Conservation (phyloP, 1,139 yeast species). For the Geotrichum citri-aurantii region DNA sequence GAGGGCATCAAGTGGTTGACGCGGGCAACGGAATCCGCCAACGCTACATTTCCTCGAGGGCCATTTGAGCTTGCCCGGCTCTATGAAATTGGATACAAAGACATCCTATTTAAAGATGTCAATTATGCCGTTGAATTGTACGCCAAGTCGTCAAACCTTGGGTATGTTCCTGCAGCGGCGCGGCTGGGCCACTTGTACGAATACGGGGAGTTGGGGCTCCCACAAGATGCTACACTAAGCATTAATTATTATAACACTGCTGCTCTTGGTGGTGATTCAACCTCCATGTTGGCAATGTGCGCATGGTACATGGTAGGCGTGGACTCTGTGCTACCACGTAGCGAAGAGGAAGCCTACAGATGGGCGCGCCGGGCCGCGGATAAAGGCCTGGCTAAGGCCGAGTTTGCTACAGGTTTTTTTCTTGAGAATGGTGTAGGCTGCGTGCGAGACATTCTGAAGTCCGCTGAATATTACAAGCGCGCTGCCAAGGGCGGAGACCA, state of each 20-base stretch:
- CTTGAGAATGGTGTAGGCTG: slow-evolving; percentile 88
- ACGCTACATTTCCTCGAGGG: slow-evolving; percentile 80
- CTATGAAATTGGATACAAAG: slow-evolving; percentile 77
- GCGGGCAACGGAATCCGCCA: slow-evolving; percentile 79
- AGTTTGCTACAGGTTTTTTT: slow-evolving; percentile 78
- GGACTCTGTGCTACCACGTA: slow-evolving; percentile 70
- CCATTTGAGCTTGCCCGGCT: slow-evolving; percentile 89
- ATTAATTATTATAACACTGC: slow-evolving; percentile 92
- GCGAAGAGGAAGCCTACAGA: slow-evolving; percentile 82
- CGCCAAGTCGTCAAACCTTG: slow-evolving; percentile 84
- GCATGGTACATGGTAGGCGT: slow-evolving; percentile 96
- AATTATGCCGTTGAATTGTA: slow-evolving; percentile 82
- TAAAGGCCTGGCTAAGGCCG: slow-evolving; percentile 72
- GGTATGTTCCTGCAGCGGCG: slow-evolving; percentile 75
- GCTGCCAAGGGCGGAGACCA: slow-evolving; percentile 74
- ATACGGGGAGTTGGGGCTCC: slow-evolving; percentile 66
- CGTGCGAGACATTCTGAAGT: slow-evolving; percentile 48
- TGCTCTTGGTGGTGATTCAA: slow-evolving; percentile 81
- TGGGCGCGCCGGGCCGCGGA: slow-evolving; percentile 90
- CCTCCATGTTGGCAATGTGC: slow-evolving; percentile 90
- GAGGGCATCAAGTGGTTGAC: slow-evolving; percentile 91
- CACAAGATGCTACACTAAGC: slow-evolving; percentile 76
- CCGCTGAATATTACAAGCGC: slow-evolving; percentile 67
- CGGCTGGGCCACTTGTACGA: slow-evolving; percentile 81
- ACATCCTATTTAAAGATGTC: slow-evolving; percentile 76